A percentile compares a stretch with the other conserved stretches of the same genome.
These are phyloP conservation scores for Xylaria sp. DNA, from an alignment of 2,329 filamentous ascomycete species.

Conservation along the genomic window DNA sequence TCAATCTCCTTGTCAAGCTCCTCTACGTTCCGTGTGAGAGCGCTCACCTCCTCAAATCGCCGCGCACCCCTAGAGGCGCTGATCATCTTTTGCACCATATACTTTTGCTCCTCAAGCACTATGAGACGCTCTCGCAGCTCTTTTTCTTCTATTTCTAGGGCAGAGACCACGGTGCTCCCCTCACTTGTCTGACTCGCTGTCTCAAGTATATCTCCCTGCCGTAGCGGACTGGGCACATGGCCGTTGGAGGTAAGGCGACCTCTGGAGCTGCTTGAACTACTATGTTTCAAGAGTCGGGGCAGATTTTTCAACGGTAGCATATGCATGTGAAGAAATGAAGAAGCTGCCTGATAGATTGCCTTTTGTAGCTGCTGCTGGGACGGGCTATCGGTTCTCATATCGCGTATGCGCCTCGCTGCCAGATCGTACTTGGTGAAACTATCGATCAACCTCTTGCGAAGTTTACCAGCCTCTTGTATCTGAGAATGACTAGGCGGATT, in stretches of 20 bases:
- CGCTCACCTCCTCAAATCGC: slow-evolving; percentile 87
- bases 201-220: slow-evolving; percentile 60
- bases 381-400: slow-evolving; percentile 77
- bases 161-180: slow-evolving; percentile 64
- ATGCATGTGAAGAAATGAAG: slow-evolving; percentile 85
- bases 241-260: slow-evolving; percentile 51
- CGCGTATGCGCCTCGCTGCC: slow-evolving; percentile 82
- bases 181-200: slow-evolving; percentile 63
- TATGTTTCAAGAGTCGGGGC: slow-evolving; percentile 70
- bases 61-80: slow-evolving; percentile 78
- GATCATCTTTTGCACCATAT: slow-evolving; percentile 89
- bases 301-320: slow-evolving; percentile 88
- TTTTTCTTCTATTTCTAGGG: slow-evolving; percentile 84
- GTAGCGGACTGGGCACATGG: slow-evolving; percentile 53
- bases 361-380: slow-evolving; percentile 82
- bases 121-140: slow-evolving; percentile 81
- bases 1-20: slow-evolving; percentile 85
- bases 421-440: slow-evolving; percentile 89
- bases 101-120: slow-evolving; percentile 90
- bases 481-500: slow-evolving; percentile 69
- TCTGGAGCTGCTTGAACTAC: slow-evolving; percentile 53
- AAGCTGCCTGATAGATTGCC: slow-evolving; percentile 84
- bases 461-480: slow-evolving; percentile 86
- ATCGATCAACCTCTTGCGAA: slow-evolving; percentile 89
- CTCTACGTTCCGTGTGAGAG: slow-evolving; percentile 81